Conservation (phyloP, 495 filamentous ascomycete genomes). For the Aspergillus taichungensis region DNA sequence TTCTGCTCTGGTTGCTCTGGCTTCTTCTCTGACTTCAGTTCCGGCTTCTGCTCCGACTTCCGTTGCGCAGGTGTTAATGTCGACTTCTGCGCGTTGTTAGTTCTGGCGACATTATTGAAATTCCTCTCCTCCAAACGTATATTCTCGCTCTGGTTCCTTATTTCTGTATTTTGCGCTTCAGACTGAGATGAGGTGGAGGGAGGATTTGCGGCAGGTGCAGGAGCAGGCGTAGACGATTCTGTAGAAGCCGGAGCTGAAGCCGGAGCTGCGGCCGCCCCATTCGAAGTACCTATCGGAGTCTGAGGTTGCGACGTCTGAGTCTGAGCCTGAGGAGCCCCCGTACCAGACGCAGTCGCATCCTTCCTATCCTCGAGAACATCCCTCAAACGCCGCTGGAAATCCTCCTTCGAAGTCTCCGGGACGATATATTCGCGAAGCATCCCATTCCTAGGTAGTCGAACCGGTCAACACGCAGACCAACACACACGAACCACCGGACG, state of each 20-base stretch:
- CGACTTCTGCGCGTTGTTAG: too few relatives aligned
- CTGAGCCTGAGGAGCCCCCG: neutral
- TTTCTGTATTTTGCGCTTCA: neutral
- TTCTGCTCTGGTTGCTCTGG: neutral
- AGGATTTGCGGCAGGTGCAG: constrained; percentile 7
- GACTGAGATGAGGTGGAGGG: constrained; percentile 6
- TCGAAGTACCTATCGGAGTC: neutral
- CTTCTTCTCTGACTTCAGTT: neutral
- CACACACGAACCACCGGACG: neutral
- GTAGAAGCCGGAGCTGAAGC: neutral
- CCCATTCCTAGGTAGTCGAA: constrained; percentile 42
- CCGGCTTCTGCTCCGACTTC: constrained; percentile 1
- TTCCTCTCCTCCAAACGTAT: constrained; percentile 2
- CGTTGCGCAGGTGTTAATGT: too few relatives aligned
- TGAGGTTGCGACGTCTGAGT: too few relatives aligned
- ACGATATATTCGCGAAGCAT: constrained; percentile 57
- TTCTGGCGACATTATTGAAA: neutral
- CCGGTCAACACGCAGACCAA: constrained; percentile 1
- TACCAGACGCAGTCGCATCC: neutral
- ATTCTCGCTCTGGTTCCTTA: neutral
- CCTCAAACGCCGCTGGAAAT: constrained; percentile 44
- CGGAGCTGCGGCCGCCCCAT: neutral
- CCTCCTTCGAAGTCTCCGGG: constrained; percentile 47
- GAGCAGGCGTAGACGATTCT: constrained; percentile 5
- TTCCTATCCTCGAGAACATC: constrained; percentile 22